phyloP scores from a whole-genome alignment of 2,329 filamentous ascomycete genomes.

The Pseudogymnoascus verrucosus region DNA sequence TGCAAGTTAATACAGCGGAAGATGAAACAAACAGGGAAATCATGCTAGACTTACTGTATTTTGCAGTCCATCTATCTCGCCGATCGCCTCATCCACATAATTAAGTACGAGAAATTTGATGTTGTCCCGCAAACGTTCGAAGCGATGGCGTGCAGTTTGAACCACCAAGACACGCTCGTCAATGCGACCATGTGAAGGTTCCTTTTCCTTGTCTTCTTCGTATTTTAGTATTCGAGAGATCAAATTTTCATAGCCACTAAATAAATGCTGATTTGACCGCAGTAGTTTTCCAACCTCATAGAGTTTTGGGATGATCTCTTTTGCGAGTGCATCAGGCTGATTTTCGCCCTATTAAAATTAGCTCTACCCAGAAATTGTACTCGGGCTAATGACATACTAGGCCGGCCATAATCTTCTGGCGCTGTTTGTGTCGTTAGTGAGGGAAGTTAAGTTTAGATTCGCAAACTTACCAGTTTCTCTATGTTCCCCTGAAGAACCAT shows the following conservation, averaged over 20 bases:
- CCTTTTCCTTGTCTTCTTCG: slow-evolving; percentile 8
- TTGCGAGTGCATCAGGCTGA: slow-evolving; percentile 32
- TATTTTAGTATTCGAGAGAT: slow-evolving; percentile 46
- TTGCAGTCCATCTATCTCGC: slow-evolving; percentile 63
- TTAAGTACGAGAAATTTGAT: slow-evolving; percentile 53
- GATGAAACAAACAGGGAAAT: not conserved
- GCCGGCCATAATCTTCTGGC: slow-evolving; percentile 22
- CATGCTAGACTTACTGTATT: slow-evolving; percentile 43
- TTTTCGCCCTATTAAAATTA: slow-evolving; percentile 25
- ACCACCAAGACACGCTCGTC: slow-evolving; percentile 28
- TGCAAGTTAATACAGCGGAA: slow-evolving; percentile 14
- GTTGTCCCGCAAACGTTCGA: slow-evolving; percentile 50
- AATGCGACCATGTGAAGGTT: slow-evolving; percentile 30
- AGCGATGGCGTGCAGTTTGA: slow-evolving; percentile 45
- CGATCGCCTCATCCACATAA: slow-evolving; percentile 54
- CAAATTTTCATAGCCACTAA: slow-evolving; percentile 51
- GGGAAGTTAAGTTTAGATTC: slow-evolving; percentile 8
- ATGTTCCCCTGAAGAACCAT: slow-evolving; percentile 39
- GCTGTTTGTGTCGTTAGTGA: slow-evolving; percentile 18
- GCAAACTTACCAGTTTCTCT: slow-evolving; percentile 37
- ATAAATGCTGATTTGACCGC: slow-evolving; percentile 51
- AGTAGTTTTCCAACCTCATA: slow-evolving; percentile 55
- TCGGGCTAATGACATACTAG: slow-evolving; percentile 16
- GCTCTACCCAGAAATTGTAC: not conserved
- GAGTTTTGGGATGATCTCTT: slow-evolving; percentile 48